Percentiles rank a stretch among this genome's conserved stretches.
Conservation (phyloP, 768 basidiomycete genomes). For the Tricholoma hemisulphureum region DNA sequence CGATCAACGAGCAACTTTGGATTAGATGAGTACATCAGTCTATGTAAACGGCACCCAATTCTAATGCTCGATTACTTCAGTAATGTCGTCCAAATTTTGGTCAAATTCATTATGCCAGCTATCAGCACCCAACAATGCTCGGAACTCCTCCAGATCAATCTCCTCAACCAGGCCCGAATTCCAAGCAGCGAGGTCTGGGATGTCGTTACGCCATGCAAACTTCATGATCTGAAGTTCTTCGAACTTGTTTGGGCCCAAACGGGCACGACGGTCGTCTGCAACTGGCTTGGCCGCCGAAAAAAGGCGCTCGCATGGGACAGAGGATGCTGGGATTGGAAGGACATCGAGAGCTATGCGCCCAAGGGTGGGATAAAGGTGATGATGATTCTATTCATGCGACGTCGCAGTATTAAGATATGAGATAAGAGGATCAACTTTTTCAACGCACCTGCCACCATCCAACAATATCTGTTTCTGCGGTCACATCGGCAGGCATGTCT, state of each 20-base stretch:
- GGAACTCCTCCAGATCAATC: constrained; percentile 6
- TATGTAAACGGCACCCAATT: too few relatives aligned
- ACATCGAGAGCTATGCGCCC: neutral
- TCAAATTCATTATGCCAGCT: neutral
- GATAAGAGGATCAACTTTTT: neutral
- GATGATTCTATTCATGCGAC: neutral
- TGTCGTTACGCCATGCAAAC: constrained; percentile 6
- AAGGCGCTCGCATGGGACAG: constrained; percentile 2
- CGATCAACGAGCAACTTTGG: too few relatives aligned
- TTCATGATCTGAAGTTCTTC: constrained; percentile 10
- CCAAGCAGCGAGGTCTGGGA: constrained; percentile 49
- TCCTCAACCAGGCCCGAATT: constrained; percentile 4
- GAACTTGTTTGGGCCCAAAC: constrained; percentile 7
- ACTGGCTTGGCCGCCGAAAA: constrained; percentile 9
- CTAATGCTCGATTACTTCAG: too few relatives aligned
- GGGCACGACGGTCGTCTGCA: constrained; percentile 1
- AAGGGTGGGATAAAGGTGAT: neutral
- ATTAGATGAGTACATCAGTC: too few relatives aligned
- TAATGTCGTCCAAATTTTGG: neutral
- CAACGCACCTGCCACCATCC: constrained; percentile 16
- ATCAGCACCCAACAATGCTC: neutral
- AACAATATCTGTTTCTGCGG: constrained; percentile 12
- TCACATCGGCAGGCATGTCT: too few relatives aligned
- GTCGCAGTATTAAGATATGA: neutral
- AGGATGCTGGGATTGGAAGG: neutral